These are phyloP conservation scores for Lomentospora prolificans DNA, from an alignment of 2,329 filamentous ascomycete genomes.

Conservation along the genomic window DNA sequence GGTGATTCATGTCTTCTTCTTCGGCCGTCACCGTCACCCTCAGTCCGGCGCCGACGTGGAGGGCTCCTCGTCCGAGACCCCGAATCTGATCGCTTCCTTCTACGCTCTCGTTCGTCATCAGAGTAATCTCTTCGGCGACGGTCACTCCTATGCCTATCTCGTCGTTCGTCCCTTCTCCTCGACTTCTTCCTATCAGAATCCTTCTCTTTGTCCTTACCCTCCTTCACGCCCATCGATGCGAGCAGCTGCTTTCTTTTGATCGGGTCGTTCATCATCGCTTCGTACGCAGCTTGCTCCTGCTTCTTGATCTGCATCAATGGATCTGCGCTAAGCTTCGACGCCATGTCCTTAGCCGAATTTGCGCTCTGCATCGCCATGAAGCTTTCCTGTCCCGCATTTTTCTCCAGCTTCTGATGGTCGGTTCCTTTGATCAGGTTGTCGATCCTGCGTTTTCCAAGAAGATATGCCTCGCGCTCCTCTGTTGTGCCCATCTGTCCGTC, in stretches of 20 bases:
- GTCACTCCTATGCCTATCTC: slow-evolving; percentile 1
- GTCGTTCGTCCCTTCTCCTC: slow-evolving; percentile 1
- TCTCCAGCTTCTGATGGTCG: slow-evolving; percentile 72
- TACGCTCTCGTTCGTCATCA: slow-evolving; percentile 1
- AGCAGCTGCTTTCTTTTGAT: slow-evolving; percentile 58
- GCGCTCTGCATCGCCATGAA: slow-evolving; percentile 52
- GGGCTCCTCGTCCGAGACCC: slow-evolving; percentile 5
- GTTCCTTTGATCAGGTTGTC: slow-evolving; percentile 72
- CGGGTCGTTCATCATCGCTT: slow-evolving; percentile 71
- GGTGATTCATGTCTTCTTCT: slow-evolving; percentile 1
- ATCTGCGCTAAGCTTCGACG: slow-evolving; percentile 80
- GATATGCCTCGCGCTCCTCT: slow-evolving; percentile 88
- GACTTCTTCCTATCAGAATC: slow-evolving; percentile 9
- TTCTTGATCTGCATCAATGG: slow-evolving; percentile 88
- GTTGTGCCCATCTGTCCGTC: slow-evolving; percentile 63
- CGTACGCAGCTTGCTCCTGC: slow-evolving; percentile 75
- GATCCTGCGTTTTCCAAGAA: slow-evolving; percentile 86
- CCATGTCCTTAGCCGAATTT: slow-evolving; percentile 69
- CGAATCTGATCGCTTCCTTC: neutral
- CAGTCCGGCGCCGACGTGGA: slow-evolving; percentile 2
- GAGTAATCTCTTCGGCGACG: neutral
- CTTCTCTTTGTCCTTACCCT: slow-evolving; percentile 35
- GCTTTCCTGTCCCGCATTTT: slow-evolving; percentile 52
- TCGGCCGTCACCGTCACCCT: neutral
- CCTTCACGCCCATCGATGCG: slow-evolving; percentile 47